Evolutionary conservation across 2,329 filamentous ascomycete species (phyloP).

Genomic region (Colletotrichum sp.): DNA sequence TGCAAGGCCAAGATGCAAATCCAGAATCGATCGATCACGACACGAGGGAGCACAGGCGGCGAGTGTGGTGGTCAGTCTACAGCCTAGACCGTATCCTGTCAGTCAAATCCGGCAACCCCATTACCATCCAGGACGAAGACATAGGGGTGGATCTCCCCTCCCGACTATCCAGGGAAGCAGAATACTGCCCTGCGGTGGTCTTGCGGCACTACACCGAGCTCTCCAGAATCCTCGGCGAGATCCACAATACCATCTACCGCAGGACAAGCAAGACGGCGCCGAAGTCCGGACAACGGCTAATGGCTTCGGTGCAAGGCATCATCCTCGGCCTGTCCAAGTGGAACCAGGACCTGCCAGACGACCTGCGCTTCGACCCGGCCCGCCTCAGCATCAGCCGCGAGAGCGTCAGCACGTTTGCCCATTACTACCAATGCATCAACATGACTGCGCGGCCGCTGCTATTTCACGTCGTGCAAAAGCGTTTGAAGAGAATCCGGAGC

Average conservation of each 20-base stretch:
- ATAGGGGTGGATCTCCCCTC: constrained; percentile 37
- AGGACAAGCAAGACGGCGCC: constrained; percentile 37
- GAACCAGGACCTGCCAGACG: constrained; percentile 51
- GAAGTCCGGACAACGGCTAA: constrained; percentile 50
- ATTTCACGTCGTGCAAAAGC: constrained; percentile 32
- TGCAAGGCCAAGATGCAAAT: neutral
- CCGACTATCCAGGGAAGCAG: constrained; percentile 28
- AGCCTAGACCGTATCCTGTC: constrained; percentile 36
- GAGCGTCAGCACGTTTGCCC: constrained; percentile 41
- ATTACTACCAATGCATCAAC: constrained; percentile 39
- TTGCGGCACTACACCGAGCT: constrained; percentile 32
- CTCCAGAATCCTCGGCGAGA: constrained; percentile 31
- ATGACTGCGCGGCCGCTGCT: constrained; percentile 36
- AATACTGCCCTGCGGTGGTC: constrained; percentile 32
- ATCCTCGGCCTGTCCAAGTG: constrained; percentile 53
- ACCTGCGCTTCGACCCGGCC: constrained; percentile 52
- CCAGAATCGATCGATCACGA: neutral
- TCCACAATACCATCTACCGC: constrained; percentile 48
- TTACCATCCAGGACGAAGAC: constrained; percentile 33
- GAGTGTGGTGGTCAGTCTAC: constrained; percentile 38
- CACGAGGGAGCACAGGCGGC: constrained; percentile 49
- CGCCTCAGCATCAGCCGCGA: constrained; percentile 52
- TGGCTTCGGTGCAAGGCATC: constrained; percentile 56
- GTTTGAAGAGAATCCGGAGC: constrained; percentile 22
- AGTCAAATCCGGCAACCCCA: constrained; percentile 35